phyloP scores from a whole-genome alignment of 2,329 filamentous ascomycete species.

The Parascedosporium putredinis region DNA sequence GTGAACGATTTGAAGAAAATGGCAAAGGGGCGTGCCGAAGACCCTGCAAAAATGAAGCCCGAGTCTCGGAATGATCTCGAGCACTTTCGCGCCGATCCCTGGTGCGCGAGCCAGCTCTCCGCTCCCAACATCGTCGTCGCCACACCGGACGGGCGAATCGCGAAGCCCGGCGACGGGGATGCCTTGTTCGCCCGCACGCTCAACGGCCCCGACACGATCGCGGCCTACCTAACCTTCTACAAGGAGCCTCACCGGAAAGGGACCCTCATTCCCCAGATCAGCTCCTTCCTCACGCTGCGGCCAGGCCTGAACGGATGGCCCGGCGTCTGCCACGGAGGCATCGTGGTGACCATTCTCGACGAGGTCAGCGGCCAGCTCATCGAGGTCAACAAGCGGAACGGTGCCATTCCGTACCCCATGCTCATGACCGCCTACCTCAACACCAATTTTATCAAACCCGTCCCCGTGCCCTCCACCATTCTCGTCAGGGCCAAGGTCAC shows the following conservation, averaged over 20 bases:
- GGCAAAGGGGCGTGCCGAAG: no score
- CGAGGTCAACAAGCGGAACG: slow-evolving; percentile 25
- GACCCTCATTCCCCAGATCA: slow-evolving; percentile 20
- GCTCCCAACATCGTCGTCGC: slow-evolving; percentile 20
- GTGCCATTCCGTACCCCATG: slow-evolving; percentile 16
- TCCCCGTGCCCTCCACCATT: slow-evolving; percentile 20
- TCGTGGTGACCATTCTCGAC: slow-evolving; percentile 24
- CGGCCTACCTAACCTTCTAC: slow-evolving; percentile 25
- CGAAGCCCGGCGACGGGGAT: slow-evolving; percentile 16
- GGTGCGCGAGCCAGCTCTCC: slow-evolving; percentile 22
- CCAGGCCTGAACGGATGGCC: slow-evolving; percentile 23
- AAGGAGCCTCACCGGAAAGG: slow-evolving; percentile 14
- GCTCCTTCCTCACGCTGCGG: slow-evolving; percentile 22
- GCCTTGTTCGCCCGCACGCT: slow-evolving; percentile 25
- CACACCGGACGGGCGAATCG: slow-evolving; percentile 22
- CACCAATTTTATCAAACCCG: slow-evolving; percentile 23
- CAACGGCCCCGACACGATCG: slow-evolving; percentile 17
- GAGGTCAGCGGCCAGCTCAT: slow-evolving; percentile 25
- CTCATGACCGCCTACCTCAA: slow-evolving; percentile 25
- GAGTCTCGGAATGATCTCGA: background rate
- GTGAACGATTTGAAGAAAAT: no score
- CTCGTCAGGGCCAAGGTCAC: slow-evolving; percentile 22
- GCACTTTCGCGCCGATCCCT: slow-evolving; percentile 24
- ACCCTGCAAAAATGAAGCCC: background rate
- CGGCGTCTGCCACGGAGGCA: slow-evolving; percentile 25